Conservation (phyloP, 1,139 yeast species). For the Citeromyces siamensis region DNA sequence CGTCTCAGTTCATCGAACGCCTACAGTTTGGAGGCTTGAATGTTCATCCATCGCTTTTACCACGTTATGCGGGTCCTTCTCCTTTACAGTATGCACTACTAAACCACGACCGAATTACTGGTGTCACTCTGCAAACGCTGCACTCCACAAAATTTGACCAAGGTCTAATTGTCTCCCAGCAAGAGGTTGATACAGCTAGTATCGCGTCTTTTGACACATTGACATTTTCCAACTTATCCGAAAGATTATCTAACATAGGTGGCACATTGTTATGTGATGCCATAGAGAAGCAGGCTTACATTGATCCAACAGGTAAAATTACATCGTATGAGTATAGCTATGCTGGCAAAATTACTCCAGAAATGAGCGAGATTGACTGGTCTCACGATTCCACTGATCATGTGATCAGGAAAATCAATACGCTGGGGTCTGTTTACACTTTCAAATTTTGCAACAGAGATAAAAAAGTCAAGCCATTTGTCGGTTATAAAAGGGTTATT, state of each 20-base stretch:
- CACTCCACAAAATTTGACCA: constrained; percentile 81
- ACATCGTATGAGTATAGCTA: constrained; percentile 28
- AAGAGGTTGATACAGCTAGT: constrained; percentile 19
- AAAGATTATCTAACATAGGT: constrained; percentile 44
- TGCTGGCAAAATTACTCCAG: constrained; percentile 42
- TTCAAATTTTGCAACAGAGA: constrained; percentile 24
- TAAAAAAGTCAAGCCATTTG: constrained; percentile 19
- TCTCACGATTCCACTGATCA: constrained; percentile 20
- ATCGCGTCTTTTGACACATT: constrained; percentile 20
- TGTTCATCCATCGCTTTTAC: constrained; percentile 88
- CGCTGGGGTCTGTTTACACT: constrained; percentile 49
- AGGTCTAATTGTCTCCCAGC: constrained; percentile 61
- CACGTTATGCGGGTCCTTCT: constrained; percentile 77
- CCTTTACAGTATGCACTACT: constrained; percentile 78
- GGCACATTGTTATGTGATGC: constrained; percentile 41
- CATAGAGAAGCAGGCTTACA: constrained; percentile 20
- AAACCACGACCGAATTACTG: constrained; percentile 51
- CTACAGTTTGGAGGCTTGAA: constrained; percentile 63
- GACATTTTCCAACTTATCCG: constrained; percentile 27
- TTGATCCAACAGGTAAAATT: constrained; percentile 8
- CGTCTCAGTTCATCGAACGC: constrained; percentile 34
- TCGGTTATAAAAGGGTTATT: constrained; percentile 30
- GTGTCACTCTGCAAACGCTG: constrained; percentile 81
- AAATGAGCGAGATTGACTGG: constrained; percentile 36
- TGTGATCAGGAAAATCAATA: constrained; percentile 33